Percentiles rank a stretch among this genome's conserved stretches.
phyloP scores from a whole-genome alignment of 768 basidiomycete species.

The Lactarius quietus region DNA sequence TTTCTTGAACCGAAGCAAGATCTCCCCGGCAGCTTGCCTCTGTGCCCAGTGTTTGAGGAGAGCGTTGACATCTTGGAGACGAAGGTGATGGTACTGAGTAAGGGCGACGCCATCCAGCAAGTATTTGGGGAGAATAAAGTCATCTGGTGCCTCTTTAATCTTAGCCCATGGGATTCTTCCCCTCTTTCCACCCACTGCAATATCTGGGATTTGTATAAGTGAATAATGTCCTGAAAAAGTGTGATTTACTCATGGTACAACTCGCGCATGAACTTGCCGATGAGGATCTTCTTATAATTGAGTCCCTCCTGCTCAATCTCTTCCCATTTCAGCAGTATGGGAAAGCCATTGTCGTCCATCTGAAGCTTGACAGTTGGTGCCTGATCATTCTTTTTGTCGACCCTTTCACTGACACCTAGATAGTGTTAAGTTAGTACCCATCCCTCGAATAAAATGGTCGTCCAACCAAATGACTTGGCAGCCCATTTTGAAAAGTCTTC shows the following conservation, averaged over 20 bases:
- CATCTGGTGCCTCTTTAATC: background rate
- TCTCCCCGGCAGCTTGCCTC: background rate
- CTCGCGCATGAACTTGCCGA: background rate
- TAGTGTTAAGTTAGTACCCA: background rate
- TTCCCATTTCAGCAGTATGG: too few relatives aligned
- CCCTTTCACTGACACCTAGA: background rate
- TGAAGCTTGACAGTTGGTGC: background rate
- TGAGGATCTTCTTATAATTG: too few relatives aligned
- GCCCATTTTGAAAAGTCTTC: too few relatives aligned
- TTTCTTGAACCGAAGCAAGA: background rate
- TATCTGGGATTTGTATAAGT: background rate
- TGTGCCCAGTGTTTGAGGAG: background rate
- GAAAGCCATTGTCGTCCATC: background rate
- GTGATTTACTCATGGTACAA: background rate
- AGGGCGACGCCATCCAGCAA: background rate
- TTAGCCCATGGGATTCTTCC: background rate
- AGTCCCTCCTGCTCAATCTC: too few relatives aligned
- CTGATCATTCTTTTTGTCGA: background rate
- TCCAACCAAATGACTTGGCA: background rate
- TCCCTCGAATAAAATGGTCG: background rate
- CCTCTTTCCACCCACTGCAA: background rate
- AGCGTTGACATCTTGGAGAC: background rate
- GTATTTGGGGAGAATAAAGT: background rate
- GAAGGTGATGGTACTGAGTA: background rate
- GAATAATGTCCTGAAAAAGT: background rate